phyloP scores from a whole-genome alignment of 1,284 basidiomycete genomes.

The Boletus mariae region DNA sequence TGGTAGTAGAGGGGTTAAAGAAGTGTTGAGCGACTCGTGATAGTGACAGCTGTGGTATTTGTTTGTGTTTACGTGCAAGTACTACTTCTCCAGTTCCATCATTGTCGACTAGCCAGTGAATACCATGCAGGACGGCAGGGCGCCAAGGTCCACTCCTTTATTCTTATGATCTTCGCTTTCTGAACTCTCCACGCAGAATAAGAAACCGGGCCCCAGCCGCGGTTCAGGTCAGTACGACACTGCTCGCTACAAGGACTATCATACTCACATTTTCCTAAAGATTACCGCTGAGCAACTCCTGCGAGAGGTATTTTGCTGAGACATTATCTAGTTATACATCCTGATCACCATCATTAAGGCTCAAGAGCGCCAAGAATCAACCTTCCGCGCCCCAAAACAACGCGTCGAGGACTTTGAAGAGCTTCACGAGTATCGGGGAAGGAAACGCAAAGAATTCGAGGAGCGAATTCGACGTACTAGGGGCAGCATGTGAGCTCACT shows the following conservation, averaged over 20 bases:
- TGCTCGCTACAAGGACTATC: background rate
- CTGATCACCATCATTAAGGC: constrained; percentile 48
- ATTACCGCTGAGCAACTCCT: constrained; percentile 98
- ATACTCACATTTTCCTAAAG: constrained; percentile 38
- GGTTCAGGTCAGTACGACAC: constrained; percentile 61
- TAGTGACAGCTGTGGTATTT: constrained; percentile 12
- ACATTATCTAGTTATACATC: background rate
- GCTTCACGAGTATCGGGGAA: constrained; percentile 90
- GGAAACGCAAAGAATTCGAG: constrained; percentile 96
- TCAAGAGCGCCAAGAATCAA: constrained; percentile 93
- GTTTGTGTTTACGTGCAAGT: constrained; percentile 17
- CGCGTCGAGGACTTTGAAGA: constrained; percentile 97
- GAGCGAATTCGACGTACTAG: constrained; percentile 90
- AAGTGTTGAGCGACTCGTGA: constrained; percentile 13
- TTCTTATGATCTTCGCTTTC: background rate
- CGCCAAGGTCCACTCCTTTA: constrained; percentile 41
- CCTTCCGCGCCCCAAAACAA: constrained; percentile 89
- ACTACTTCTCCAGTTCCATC: background rate
- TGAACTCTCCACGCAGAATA: constrained; percentile 48
- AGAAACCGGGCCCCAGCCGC: constrained; percentile 94
- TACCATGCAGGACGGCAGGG: constrained; percentile 53
- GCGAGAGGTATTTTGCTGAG: constrained; percentile 64
- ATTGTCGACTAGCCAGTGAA: background rate
- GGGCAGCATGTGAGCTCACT: constrained; percentile 66
- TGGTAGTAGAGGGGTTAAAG: constrained; percentile 25